Percentiles rank a stretch among this genome's conserved stretches.
Conservation (phyloP, 2,329 filamentous ascomycete genomes). For the Fusarium sp. region DNA sequence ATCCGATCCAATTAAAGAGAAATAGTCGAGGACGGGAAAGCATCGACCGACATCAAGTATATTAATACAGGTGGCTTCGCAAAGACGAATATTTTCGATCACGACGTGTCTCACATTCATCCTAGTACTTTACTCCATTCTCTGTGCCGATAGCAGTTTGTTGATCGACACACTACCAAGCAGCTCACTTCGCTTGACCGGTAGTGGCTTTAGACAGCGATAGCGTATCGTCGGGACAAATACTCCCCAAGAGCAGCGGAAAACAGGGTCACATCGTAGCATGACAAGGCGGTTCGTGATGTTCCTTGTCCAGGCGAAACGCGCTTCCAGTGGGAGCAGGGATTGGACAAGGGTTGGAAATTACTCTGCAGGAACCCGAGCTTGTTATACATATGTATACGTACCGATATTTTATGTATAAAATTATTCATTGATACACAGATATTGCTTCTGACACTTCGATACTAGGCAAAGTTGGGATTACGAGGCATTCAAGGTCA, state of each 20-base stretch:
- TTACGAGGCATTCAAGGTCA: not conserved
- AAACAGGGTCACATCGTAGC: constrained; percentile 3
- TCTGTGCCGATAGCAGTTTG: not conserved
- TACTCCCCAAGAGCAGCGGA: not conserved
- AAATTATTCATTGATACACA: not conserved
- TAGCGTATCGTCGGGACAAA: constrained; percentile 1
- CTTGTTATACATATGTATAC: not conserved
- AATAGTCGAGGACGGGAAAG: not conserved
- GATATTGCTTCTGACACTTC: not conserved
- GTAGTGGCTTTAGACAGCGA: not conserved
- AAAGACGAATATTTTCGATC: not conserved
- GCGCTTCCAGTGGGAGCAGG: constrained; percentile 26
- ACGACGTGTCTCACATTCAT: not conserved
- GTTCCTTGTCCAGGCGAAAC: constrained; percentile 34
- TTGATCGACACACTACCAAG: constrained; percentile 1
- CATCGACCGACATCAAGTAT: not conserved
- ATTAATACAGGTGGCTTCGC: not conserved
- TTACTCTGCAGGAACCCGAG: constrained; percentile 40
- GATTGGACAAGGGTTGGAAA: constrained; percentile 38
- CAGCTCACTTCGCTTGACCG: constrained; percentile 27
- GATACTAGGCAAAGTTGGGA: not conserved
- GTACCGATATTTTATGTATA: constrained; percentile 14
- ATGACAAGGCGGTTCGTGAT: constrained; percentile 10
- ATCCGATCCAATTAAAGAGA: not conserved
- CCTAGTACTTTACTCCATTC: not conserved